phyloP scores from a whole-genome alignment of 345 rosid species.

The rapeseed (Brassica napus) region DNA sequence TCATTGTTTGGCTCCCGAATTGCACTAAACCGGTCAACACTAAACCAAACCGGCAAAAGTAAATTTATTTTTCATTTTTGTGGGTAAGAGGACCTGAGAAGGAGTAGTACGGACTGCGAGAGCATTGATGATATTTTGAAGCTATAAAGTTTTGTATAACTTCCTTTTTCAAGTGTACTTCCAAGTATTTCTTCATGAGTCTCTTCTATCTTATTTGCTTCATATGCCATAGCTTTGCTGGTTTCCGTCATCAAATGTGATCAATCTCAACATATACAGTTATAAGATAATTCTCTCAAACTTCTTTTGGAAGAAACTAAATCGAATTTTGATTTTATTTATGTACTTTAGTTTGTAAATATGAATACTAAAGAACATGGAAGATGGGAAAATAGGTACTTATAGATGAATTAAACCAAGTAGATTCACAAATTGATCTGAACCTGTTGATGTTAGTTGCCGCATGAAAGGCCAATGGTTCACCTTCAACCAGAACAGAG shows the following conservation, averaged over 20 bases:
- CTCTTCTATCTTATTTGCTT: conserved; percentile 56
- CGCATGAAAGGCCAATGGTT: conserved; percentile 52
- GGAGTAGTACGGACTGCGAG: conserved; percentile 68
- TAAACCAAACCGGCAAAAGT: background rate
- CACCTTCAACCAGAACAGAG: conserved; percentile 69
- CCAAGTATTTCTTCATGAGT: conserved; percentile 64
- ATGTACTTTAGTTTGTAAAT: background rate
- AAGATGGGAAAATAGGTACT: background rate
- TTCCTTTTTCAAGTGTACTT: conserved; percentile 56
- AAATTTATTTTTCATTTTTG: background rate
- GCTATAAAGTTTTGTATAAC: conserved; percentile 80
- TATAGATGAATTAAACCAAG: background rate
- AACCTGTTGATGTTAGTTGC: conserved; percentile 46
- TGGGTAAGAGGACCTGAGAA: conserved; percentile 55
- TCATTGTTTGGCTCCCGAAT: background rate
- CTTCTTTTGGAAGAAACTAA: background rate
- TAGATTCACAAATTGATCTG: background rate
- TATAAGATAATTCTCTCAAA: background rate
- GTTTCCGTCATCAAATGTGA: conserved; percentile 1
- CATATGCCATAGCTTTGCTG: conserved; percentile 46
- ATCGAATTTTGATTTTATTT: background rate
- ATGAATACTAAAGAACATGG: background rate
- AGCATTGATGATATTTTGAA: conserved; percentile 75
- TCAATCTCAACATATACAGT: background rate
- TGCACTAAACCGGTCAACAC: background rate